Evolutionary conservation across 1,139 yeast species (phyloP), one percentile per base, ranked within the genome.

Genomic region (Protomyces arabidopsidicola): DNA sequence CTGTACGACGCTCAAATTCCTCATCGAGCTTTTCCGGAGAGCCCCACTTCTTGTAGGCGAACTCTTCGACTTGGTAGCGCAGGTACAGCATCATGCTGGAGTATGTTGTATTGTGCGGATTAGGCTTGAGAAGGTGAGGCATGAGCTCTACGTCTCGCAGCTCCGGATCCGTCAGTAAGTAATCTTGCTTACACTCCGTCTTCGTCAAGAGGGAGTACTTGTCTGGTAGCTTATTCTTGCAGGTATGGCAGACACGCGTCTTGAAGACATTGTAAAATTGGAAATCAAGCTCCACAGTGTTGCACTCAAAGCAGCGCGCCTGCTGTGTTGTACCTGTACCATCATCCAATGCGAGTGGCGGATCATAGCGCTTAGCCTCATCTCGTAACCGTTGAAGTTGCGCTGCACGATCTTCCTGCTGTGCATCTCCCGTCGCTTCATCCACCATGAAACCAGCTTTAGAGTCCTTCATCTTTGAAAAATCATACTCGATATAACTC

Each of bases 21-120:
- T 82, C 81, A 73, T 95, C 99, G 50, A 95, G 76, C 0, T 87
- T 90, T 59, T 90, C 96, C 3, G 87, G 82, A 0, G 95, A 87
- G 1, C 95, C 96, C 99, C 99, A 95, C 75, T 93, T 93, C 72
- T 87, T 86, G 77, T 86, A 88, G 0, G 98, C 96, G 76, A 82
- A 88, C 70, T 86, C 90, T 73, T 95, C 98, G 16, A 93, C 91
- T 71, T 95, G 98, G 70, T 84, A 88, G 65, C 98, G 78, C 57
- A 93, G 75, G 74, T 86, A 95, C 63, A 95, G 78, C 79, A 90
- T 96, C 99, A 95, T 95, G 71, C 95, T 81, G 60, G 91, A 87
- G 75, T 84, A 95, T 0, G 88, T 86, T 2, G 84, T 84, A 55
- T 95, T 90, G 75, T 93, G 97, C 0, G 99, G 99, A 71, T 95